Base-by-base conservation (phyloP, 2,329 filamentous ascomycete genomes). In the Ilyonectria sp. region DNA sequence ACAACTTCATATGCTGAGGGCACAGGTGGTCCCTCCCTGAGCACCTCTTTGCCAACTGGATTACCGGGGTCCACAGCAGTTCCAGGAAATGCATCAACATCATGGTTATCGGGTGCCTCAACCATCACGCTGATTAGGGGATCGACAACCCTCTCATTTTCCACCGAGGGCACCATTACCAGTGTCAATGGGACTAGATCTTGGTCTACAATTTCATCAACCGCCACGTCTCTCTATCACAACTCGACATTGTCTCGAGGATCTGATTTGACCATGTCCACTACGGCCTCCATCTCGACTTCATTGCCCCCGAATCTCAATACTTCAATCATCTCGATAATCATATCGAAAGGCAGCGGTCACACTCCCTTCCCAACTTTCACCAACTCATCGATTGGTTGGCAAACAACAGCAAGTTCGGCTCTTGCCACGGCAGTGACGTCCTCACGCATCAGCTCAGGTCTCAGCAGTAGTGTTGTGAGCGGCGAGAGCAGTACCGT, bases 191-290 rank as follows among this genome's bases (percentile, higher is more conserved):
- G 58, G 15, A 60, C 43, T 6, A 29, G 4, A 8, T n/a, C n/a
- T n/a, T n/a, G 15, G 13, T 60, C 56, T 43, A 23, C 60, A 35
- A 23, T 6, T 6, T 44, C n/a, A 10, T 35, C 43, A n/a, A 15
- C 50, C 6, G 23, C 15, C n/a, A 57, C 49, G 23, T 47, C 61
- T n/a, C 52, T 44, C 11, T 63, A 53, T 1, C 72, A 67, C 52
- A 72, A 64, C 44, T 65, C 62, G 15, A 67, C 72, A 10, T 31
- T 35, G 17, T 66, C 53, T n/a, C 26, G 55, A 17, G 56, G 4
- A 37, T 65, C 60, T 4, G 50, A 21, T 19, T 54, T 31, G 23
- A 54, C 35, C 33, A 54, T 56, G 9, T 62, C 60, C 9, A 65
- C 57, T 10, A 53, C 21, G n/a, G 33, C 40, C 33, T 54, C 64